Conservation (phyloP, 805 yeast genomes). For the Tetrapisispora iriomotensis region DNA sequence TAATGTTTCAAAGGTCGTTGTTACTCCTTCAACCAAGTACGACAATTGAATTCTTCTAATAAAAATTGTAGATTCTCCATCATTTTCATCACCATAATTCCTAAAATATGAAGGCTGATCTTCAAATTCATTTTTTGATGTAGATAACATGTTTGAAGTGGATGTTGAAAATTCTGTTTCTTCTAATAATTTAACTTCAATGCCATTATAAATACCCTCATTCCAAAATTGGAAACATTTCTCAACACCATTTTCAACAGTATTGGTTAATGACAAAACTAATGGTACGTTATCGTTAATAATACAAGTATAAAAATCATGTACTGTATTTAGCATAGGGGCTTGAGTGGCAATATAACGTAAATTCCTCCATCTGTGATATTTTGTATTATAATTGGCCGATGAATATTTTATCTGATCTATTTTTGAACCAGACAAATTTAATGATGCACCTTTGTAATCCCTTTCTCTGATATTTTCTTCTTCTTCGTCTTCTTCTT, state of each 20-base stretch:
- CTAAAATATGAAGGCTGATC: no score
- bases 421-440: no score
- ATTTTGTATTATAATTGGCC: no score
- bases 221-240: slow-evolving; percentile 83
- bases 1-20: slow-evolving; percentile 37
- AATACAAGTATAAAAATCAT: slow-evolving; percentile 79
- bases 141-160: not conserved
- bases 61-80: slow-evolving; percentile 4
- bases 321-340: slow-evolving; percentile 62
- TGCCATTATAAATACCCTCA: slow-evolving; percentile 39
- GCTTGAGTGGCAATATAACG: slow-evolving; percentile 86
- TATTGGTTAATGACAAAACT: slow-evolving; percentile 66
- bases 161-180: slow-evolving; percentile 3
- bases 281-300: slow-evolving; percentile 53
- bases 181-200: slow-evolving; percentile 22
- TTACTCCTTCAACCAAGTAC: slow-evolving; percentile 18
- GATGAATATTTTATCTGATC: no score
- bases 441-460: not conserved
- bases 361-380: no score
- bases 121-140: not conserved
- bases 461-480: not conserved
- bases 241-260: slow-evolving; percentile 63
- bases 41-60: slow-evolving; percentile 34
- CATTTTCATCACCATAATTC: slow-evolving; percentile 10
- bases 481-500: not conserved